Evolutionary conservation across 495 filamentous ascomycete species (phyloP).

Genomic region (Penicillium cosmopolitanum): DNA sequence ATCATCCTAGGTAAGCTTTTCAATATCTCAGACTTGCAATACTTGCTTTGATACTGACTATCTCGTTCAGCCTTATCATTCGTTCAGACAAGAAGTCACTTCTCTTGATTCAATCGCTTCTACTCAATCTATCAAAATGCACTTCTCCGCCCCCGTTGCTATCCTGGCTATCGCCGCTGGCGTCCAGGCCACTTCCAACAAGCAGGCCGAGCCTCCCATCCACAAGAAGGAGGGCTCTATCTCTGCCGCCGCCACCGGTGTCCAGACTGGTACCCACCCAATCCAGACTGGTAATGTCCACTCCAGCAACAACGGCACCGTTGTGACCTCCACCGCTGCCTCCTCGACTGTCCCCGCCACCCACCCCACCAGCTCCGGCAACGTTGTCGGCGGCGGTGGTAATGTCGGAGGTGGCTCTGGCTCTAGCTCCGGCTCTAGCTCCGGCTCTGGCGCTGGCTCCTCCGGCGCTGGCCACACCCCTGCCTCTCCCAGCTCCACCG

Average conservation of each 20-base stretch:
- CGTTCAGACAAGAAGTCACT: constrained; percentile 29
- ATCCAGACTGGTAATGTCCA: constrained; percentile 13
- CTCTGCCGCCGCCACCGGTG: not conserved
- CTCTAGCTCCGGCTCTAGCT: constrained; percentile 9
- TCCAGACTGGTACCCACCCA: constrained; percentile 22
- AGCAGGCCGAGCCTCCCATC: constrained; percentile 24
- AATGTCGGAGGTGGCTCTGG: constrained; percentile 1
- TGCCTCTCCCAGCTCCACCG: constrained; percentile 28
- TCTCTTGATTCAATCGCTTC: constrained; percentile 28
- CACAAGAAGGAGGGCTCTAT: constrained; percentile 12
- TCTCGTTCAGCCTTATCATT: constrained; percentile 23
- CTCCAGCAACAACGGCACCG: constrained; percentile 11
- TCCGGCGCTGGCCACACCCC: constrained; percentile 22
- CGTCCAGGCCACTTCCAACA: constrained; percentile 20
- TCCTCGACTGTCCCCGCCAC: constrained; percentile 9
- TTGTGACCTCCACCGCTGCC: constrained; percentile 4
- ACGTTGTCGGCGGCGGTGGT: constrained; percentile 8
- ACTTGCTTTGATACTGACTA: constrained; percentile 9
- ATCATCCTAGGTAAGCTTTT: not conserved
- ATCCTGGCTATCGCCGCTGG: constrained; percentile 34
- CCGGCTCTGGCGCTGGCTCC: constrained; percentile 11
- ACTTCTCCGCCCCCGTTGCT: constrained; percentile 29
- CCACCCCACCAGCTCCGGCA: constrained; percentile 3
- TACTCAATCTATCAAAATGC: constrained; percentile 25
- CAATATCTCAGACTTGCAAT: not conserved